Conservation (phyloP, 345 rosid species). For the Acer yangbiense region DNA sequence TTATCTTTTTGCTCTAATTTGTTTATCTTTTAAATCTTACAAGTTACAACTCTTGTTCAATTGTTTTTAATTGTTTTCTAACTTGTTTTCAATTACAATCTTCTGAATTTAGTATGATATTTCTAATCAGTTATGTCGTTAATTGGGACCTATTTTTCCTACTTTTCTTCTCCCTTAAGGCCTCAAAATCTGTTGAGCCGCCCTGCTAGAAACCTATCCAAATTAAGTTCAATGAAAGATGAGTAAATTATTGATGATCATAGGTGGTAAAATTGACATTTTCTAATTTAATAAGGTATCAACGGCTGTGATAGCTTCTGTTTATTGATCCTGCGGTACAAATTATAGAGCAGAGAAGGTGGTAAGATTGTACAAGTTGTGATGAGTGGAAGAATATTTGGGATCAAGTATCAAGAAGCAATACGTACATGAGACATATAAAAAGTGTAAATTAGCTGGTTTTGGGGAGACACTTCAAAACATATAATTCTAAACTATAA, state of each 20-base stretch:
- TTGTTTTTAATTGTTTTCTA: no score
- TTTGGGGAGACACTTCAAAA: conserved; percentile 18
- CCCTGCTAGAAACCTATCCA: no score
- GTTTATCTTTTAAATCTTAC: no score
- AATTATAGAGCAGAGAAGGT: background rate
- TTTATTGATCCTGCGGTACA: background rate
- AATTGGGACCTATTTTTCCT: no score
- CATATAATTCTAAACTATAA: conserved; percentile 1
- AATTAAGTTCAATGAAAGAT: background rate
- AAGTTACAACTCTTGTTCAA: no score
- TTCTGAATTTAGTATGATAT: no score
- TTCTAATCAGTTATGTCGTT: no score
- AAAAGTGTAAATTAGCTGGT: conserved; percentile 17
- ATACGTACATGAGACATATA: background rate
- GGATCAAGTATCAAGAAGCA: conserved; percentile 7
- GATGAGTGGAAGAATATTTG: conserved; percentile 19
- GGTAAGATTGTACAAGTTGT: background rate
- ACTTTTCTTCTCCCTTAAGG: no score
- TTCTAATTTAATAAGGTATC: background rate
- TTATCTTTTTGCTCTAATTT: no score
- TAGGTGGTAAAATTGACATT: background rate
- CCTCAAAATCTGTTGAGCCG: no score
- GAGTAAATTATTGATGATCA: background rate
- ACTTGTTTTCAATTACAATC: no score
- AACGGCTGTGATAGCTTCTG: background rate